phyloP scores from a whole-genome alignment of 768 basidiomycete genomes.

The Mycena latifolia region DNA sequence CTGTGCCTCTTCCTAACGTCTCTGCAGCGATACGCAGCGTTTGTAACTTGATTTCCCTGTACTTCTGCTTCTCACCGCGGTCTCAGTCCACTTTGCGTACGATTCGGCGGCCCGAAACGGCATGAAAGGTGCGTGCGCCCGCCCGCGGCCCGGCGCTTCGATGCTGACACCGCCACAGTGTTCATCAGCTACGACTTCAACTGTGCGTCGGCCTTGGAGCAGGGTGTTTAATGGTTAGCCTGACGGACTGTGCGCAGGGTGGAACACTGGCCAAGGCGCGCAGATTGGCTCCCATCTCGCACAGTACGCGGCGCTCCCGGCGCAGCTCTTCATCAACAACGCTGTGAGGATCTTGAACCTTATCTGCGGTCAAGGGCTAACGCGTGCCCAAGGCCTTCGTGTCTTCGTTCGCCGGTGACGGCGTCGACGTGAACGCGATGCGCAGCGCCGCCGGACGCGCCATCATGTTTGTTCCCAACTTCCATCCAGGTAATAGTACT shows the following conservation, averaged over 20 bases:
- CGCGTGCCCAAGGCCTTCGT: slow-evolving; percentile 42
- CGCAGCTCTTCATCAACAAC: slow-evolving; percentile 51
- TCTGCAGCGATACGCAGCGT: slow-evolving; percentile 27
- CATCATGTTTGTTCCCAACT: slow-evolving; percentile 35
- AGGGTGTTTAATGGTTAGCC: background rate
- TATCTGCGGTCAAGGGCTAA: background rate
- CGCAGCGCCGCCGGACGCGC: slow-evolving; percentile 22
- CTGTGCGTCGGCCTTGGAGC: slow-evolving; percentile 8
- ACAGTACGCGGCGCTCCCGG: slow-evolving; percentile 50
- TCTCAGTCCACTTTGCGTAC: slow-evolving; percentile 46
- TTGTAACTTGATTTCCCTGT: background rate
- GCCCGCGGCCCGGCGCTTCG: background rate
- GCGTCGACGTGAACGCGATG: slow-evolving; percentile 35
- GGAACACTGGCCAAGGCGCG: slow-evolving; percentile 39
- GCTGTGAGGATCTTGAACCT: slow-evolving; percentile 36
- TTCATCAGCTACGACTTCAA: slow-evolving; percentile 39
- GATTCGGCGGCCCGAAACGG: slow-evolving; percentile 48
- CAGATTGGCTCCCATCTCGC: slow-evolving; percentile 50
- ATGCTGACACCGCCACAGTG: slow-evolving; percentile 17
- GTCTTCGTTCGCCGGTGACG: slow-evolving; percentile 60
- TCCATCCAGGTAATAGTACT: slow-evolving; percentile 30
- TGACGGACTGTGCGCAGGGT: slow-evolving; percentile 19
- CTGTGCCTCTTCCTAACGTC: background rate
- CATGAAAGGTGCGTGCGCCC: slow-evolving; percentile 46
- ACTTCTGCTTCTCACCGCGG: background rate